Evolutionary conservation across 2,329 filamentous ascomycete genomes (phyloP), one percentile per base, ranked within the genome.

Genomic region (Alternaria atra): DNA sequence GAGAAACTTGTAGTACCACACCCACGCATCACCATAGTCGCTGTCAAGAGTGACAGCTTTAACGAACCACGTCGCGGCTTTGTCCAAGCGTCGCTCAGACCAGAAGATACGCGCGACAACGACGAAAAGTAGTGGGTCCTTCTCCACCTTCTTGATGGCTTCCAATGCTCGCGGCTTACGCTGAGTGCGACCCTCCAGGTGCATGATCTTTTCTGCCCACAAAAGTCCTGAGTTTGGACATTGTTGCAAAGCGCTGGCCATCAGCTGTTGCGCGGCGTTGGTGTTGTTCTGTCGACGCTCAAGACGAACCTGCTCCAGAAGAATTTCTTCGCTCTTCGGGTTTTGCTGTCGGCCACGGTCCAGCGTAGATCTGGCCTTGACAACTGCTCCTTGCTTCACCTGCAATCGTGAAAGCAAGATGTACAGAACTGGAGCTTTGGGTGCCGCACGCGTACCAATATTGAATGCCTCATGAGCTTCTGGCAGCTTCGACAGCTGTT

Each of bases 1-100:
- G 66, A 98, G 76, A 78, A 98, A 99, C 79, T 94, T 94, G 79
- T 93, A 95, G 79, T 97, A 99, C 94, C 94, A 99, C 20, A 93
- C 94, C 96, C 96, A 99, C 10, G 89, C 91, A 81, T 99, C 96
- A 52, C 95, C 95, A 52, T 89, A 82, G 77, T 98, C 94, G 35
- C 90, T 88, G 73, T 99, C 93, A 12, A 95, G 83, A 55, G 97
- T 85, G 57, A 97, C 89, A 0, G 95, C 95, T 80, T 97, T 97
- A 80, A 97, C 93, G 78, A 99, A 99, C 95, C 95, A 99, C 66
- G 88, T 94, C 79, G 94, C 91, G 3, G 95, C 94, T 79, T 97
- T 97, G 69, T 98, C 95, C 25, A 99, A 85, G 75, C 90, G 90
- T 57, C 95, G 87, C 81, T 99, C 95, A 9, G 87, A 89, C 95